Conservation (phyloP, 2,329 filamentous ascomycete species). For the Myriangium duriaei region DNA sequence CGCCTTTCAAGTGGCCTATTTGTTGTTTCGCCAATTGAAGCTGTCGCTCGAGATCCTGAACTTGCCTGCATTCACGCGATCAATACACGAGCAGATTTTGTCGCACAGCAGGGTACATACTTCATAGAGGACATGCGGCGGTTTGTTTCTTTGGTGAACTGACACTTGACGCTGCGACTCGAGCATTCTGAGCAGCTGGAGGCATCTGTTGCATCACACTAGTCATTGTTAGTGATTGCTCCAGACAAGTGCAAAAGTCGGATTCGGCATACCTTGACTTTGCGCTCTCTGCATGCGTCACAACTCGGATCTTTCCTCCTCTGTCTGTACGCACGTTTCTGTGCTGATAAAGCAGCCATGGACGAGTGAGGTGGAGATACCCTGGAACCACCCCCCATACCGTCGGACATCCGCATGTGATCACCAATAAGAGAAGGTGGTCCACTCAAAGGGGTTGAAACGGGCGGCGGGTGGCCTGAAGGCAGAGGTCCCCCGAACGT, state of each 20-base stretch:
- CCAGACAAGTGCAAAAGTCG: too few species aligned
- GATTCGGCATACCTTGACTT: slow-evolving; percentile 47
- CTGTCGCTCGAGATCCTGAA: slow-evolving; percentile 92
- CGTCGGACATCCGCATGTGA: slow-evolving; percentile 5
- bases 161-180: slow-evolving; percentile 90
- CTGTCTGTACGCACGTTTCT: slow-evolving; percentile 91
- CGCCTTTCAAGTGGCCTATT: slow-evolving; percentile 59
- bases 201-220: slow-evolving; percentile 92
- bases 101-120: slow-evolving; percentile 31
- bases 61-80: slow-evolving; percentile 44
- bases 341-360: slow-evolving; percentile 49
- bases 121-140: slow-evolving; percentile 98
- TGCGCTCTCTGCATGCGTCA: slow-evolving; percentile 82
- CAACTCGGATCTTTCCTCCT: slow-evolving; percentile 93
- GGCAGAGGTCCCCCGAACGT: slow-evolving; percentile 3
- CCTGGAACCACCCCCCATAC: slow-evolving; percentile 7
- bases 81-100: neutral
- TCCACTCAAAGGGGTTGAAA: slow-evolving; percentile 1
- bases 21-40: slow-evolving; percentile 68
- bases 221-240: too few species aligned
- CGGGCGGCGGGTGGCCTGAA: neutral
- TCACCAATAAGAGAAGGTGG: slow-evolving; percentile 2
- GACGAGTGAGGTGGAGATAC: slow-evolving; percentile 30
- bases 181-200: slow-evolving; percentile 95
- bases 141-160: slow-evolving; percentile 99